Base-by-base conservation (phyloP, 1,284 basidiomycete species). In the Mycosarcoma maydis region DNA sequence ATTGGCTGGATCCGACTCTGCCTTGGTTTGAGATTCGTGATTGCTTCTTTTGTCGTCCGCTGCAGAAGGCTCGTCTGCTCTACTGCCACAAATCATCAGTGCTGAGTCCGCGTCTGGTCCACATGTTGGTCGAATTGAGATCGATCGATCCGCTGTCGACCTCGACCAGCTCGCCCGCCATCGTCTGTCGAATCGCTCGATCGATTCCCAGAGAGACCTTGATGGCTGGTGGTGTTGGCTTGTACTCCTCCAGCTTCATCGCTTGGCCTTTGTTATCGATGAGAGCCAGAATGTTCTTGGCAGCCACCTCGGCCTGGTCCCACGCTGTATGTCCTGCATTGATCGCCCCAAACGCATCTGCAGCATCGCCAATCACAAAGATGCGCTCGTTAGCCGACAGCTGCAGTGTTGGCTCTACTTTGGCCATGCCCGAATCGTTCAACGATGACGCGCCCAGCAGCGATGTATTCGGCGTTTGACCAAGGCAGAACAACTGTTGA, bases 281-380 rank as follows among this genome's bases (percentile, higher is more conserved):
- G 24, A 69, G 54, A 19, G 45, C 24, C 6, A 56, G 40, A 22
- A 72, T 58, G 49, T 72, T 72, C 2, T 45, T 29, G 6, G 60
- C 54, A 2, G 66, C 65, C 13, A 65, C 32, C 23, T 71, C 53
- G n/a, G 66, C 70, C 37, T 71, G 67, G n/a, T 46, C 44, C 55
- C 59, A 72, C 11, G 70, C 70, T 11, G 67, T 65, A n/a, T 72
- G 67, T 16, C 70, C 70, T 14, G 70, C 70, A 22, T 72, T 72
- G 54, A 72, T 51, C 3, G 70, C 70, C 6, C 65, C 70, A 33
- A 71, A 72, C 13, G 70, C 67, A 44, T 72, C 70, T 2, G 67
- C 67, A 14, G 55, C 67, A 39, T 72, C 70, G 17, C 70, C 67
- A 17, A 72, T 59, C 16, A 60, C 70, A 42, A 71, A 72, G 37